Base-by-base conservation (phyloP, 768 basidiomycete species). In the Termitomyces sp. region DNA sequence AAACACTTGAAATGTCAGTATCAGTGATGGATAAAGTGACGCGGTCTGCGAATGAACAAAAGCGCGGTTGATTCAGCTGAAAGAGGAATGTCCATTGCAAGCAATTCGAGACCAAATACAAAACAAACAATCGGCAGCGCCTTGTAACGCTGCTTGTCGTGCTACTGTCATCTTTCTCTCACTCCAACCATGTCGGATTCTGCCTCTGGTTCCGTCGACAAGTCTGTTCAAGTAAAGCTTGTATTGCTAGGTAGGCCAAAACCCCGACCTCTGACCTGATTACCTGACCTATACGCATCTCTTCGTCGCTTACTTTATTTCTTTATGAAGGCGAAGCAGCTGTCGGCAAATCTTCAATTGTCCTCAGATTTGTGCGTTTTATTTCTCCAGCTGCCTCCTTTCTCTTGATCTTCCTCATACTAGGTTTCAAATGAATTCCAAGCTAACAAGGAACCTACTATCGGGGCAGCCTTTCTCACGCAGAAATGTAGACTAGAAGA, bases 341-440 rank as follows among this genome's bases (percentile, higher is more conserved):
- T 53, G 96, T 99, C 45, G 96, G 96, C 59, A 99, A 99, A 80
- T 97, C 95, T 10, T 97, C 94, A n/a, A 86, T 99, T 53, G 96
- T 98, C 46, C 82, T 98, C 58, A 87, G 96, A 71, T 99, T 99
- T 72, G 94, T 97, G 71, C 63, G 89, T 76, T 42, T 26, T 50
- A 35, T 49, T 51, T 21, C 28, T 19, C 50, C 26, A 37, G 30
- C 35, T 41, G 30, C 41, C 46, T 7, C 50, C 57, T 30, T 33
- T 64, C 61, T 49, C 45, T 54, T 62, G 45, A 64, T 59, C 30
- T 63, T 60, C 46, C 52, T 48, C 28, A 55, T 35, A 57, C 41
- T 56, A 94, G 91, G 91, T 94, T 53, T 89, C 89, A 69, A 94
- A 98, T 75, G 96, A 99, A 71, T 99, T 98, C 72, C 95, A 98